Conservation (phyloP, 345 rosid genomes). For the Eutrema heterophyllum region DNA sequence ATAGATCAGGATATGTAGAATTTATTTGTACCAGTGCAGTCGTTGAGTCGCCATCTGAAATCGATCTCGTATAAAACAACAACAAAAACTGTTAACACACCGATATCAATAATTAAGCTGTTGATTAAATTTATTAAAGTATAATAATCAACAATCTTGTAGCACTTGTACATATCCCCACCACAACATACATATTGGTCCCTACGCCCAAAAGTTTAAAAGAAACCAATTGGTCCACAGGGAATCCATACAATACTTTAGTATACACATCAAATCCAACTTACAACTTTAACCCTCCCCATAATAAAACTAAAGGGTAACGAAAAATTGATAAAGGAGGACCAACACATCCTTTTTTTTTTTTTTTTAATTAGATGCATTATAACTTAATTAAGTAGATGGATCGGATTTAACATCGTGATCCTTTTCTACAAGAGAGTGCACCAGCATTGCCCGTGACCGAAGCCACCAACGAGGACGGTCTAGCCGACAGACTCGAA, state of each 20-base stretch:
- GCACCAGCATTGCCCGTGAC: constrained; percentile 52
- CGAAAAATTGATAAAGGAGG: constrained; percentile 13
- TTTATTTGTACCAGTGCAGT: too few relatives aligned
- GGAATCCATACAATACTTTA: constrained; percentile 28
- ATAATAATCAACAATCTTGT: constrained; percentile 13
- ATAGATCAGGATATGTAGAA: background rate
- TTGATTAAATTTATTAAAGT: constrained; percentile 6
- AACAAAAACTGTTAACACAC: background rate
- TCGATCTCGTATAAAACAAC: too few relatives aligned
- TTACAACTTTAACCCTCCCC: constrained; percentile 26
- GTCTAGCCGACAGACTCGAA: constrained; percentile 52
- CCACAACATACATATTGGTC: constrained; percentile 24
- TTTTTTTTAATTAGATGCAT: background rate
- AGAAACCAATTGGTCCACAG: constrained; percentile 23
- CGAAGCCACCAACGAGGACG: constrained; percentile 46
- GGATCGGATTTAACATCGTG: constrained; percentile 46
- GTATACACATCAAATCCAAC: constrained; percentile 34
- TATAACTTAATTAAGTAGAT: constrained; percentile 2
- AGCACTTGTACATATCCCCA: constrained; percentile 18
- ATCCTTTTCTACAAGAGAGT: constrained; percentile 45
- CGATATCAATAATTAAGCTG: constrained; percentile 2
- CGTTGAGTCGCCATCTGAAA: too few relatives aligned
- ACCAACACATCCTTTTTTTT: constrained; percentile 8
- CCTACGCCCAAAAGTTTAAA: constrained; percentile 22
- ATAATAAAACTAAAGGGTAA: constrained; percentile 21